Percentiles rank a stretch among this genome's conserved stretches.
Conservation (phyloP, 345 rosid species). For the Cardiospermum halicacabum region DNA sequence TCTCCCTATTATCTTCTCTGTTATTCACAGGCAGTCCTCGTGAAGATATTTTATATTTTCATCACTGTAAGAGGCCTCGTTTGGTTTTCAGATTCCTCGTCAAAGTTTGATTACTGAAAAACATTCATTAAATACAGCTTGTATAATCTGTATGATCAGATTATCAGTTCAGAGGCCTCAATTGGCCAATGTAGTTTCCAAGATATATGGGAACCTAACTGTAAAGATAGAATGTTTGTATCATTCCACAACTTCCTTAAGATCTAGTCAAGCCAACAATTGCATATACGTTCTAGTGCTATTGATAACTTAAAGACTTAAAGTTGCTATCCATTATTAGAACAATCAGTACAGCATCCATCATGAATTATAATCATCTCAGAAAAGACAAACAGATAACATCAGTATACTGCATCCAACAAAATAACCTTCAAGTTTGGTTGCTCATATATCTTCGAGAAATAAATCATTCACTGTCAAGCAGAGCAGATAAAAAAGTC, state of each 20-base stretch:
- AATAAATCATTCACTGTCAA: constrained; percentile 9
- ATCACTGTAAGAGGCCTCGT: neutral
- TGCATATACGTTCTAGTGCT: neutral
- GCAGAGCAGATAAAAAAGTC: constrained; percentile 18
- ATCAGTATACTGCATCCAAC: constrained; percentile 7
- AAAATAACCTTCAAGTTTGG: constrained; percentile 11
- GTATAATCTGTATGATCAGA: neutral
- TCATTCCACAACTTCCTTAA: neutral
- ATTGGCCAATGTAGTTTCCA: no score
- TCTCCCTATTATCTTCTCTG: neutral
- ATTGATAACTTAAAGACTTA: neutral
- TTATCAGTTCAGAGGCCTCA: no score
- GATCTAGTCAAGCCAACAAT: neutral
- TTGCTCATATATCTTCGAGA: constrained; percentile 11
- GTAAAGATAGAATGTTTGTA: neutral
- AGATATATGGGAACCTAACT: no score
- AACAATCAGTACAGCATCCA: constrained; percentile 1
- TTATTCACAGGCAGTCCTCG: neutral
- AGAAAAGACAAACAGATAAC: constrained; percentile 1
- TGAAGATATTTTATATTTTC: neutral
- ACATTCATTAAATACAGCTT: neutral
- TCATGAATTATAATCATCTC: neutral
- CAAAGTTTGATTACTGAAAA: neutral
- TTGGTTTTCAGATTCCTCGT: neutral
- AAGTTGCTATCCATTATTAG: constrained; percentile 10